Evolutionary conservation across 768 basidiomycete species (phyloP), one percentile per base, ranked within the genome.

Genomic region (Mycena pura): DNA sequence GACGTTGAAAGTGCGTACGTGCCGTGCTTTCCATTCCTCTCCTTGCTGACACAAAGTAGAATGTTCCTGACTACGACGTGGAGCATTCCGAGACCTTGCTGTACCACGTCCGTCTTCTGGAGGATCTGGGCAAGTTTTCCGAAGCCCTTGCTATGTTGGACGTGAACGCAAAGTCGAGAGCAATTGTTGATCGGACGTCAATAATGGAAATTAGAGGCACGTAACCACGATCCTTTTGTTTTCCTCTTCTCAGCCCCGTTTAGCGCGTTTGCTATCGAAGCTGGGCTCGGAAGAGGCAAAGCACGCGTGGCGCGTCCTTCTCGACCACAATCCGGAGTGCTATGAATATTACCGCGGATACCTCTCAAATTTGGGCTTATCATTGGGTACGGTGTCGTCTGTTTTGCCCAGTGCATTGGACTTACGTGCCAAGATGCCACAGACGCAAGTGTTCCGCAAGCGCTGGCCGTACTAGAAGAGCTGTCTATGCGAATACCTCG

Each of bases 241-340:
- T 45, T 13, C 13, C 24, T 36, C 57, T 32, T 57, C 43, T 57
- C 34, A 48, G 11, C 21, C 14, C n/a, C 32, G 13, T 62, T 32
- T 65, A 95, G 96, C 96, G 2, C 90, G 91, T 34, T 72, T 97
- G 2, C 80, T 94, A n/a, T 82, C 86, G 31, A 89, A 88, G 68
- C 76, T 90, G 11, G 80, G 82, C 2, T 78, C 80, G 14, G 82
- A 86, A 5, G 88, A 92, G 46, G 93, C 97, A 0, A 87, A 91
- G 64, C 83, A 89, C 61, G 88, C 91, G 0, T 99, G 94, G 90
- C 81, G 84, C 31, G 80, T 83, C 0, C 78, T 99, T 25, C 84
- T 99, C 39, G 89, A 93, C 52, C 87, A 89, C 70, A 99, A 97
- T 72, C 80, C 93, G 2, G 96, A 98, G 59, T 86, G 82, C 68